Evolutionary conservation across 2,329 filamentous ascomycete species (phyloP), one percentile per base, ranked within the genome.

Genomic region (Dothideomycetes sp.): DNA sequence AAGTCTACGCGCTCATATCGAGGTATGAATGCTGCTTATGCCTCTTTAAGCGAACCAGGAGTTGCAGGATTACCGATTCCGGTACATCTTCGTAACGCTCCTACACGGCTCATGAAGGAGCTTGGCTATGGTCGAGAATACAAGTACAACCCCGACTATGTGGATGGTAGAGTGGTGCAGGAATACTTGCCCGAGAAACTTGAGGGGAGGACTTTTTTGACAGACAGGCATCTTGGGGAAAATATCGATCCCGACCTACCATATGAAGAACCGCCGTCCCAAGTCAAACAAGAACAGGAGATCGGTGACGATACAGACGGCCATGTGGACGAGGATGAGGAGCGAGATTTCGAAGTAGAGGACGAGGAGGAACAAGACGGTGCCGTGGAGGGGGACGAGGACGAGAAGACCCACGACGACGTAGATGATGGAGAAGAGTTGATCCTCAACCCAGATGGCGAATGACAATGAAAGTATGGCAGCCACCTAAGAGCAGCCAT

Each of bases 141-240:
- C 63, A 96, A 96, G 62, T 96, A 98, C 56, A 94, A 94, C 51
- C 91, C 91, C 0, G 84, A 94, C 51, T 98, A 89, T 55, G 64
- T 74, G 36, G 78, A 88, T 46, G 91, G 91, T 0, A 76, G 67
- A 51, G 89, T 96, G 1, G 73, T 69, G 48, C 91, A 98, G 64
- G 82, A 88, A 17, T 98, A 96, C 61, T 62, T 98, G n/a, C 91
- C 91, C 0, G 80, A 85, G 9, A 74, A 74, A 41, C 61, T 98
- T 6, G 59, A 68, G 24, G 86, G 80, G 0, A 71, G 82, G 33
- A 68, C 54, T 15, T 96, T 96, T 55, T 61, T 96, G 25, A 86
- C 93, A 54, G 78, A 87, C 4, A 65, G 70, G 29, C 83, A 96
- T 61, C 59, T 98, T 43, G 89, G 89, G 2, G 80, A 74, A 0